Evolutionary conservation across 108 stramenopile species (phyloP).

Genomic region (Pseudonitzschia multiseries): DNA sequence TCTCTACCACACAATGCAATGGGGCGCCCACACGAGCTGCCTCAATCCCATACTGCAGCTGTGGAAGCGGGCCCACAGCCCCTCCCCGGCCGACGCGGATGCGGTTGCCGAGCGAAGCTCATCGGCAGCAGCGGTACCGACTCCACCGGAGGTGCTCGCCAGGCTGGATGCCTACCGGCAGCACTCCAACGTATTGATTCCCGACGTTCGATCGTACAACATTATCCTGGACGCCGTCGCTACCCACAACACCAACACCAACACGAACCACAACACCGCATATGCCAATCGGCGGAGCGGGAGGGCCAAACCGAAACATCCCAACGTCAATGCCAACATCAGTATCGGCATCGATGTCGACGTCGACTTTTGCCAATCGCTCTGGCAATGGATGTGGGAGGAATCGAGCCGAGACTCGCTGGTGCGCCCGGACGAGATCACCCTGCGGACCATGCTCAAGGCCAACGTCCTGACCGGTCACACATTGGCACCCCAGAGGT

Average conservation of each 20-base stretch:
- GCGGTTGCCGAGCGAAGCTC: not conserved
- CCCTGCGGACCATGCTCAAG: slow-evolving; percentile 30
- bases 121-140: not conserved
- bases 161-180: slow-evolving; percentile 29
- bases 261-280: not conserved
- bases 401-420: slow-evolving; percentile 20
- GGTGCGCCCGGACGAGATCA: slow-evolving; percentile 27
- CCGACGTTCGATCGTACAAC: slow-evolving; percentile 34
- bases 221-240: slow-evolving; percentile 30
- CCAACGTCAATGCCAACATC: not conserved
- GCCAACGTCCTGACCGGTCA: slow-evolving; percentile 10
- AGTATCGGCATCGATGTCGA: slow-evolving; percentile 14
- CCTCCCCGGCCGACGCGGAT: not conserved
- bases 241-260: not conserved
- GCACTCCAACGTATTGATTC: slow-evolving; percentile 11
- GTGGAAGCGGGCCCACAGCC: slow-evolving; percentile 16
- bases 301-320: not conserved
- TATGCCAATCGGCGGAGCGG: not conserved
- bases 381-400: slow-evolving; percentile 36
- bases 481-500: slow-evolving; percentile 20
- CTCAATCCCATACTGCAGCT: slow-evolving; percentile 24
- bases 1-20: not conserved
- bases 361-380: slow-evolving; percentile 17
- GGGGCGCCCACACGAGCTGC: slow-evolving; percentile 5
- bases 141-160: slow-evolving; percentile 13